phyloP scores from a whole-genome alignment of 2,329 filamentous ascomycete species.

The Claviceps sp. region DNA sequence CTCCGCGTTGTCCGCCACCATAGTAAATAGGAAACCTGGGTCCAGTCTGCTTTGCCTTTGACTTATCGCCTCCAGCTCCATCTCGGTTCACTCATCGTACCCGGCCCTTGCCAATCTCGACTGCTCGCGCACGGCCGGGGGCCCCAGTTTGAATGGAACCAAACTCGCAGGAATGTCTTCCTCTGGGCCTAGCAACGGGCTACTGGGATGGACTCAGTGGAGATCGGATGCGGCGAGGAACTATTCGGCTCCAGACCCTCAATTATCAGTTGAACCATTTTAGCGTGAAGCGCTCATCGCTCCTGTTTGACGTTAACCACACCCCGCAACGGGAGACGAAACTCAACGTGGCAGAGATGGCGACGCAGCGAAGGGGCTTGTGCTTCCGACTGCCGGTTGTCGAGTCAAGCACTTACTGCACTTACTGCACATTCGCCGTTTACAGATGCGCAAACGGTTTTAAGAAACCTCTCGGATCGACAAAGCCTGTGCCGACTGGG shows the following conservation, averaged over 20 bases:
- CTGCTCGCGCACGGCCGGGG: conserved; percentile 3
- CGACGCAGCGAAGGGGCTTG: not conserved
- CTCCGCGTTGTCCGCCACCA: not conserved
- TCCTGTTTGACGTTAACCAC: not conserved
- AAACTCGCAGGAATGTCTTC: conserved; percentile 6
- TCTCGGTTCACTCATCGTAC: not conserved
- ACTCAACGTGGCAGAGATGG: not conserved
- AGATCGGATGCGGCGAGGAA: not conserved
- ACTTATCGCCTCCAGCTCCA: not conserved
- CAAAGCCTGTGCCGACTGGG: not conserved
- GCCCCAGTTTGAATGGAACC: conserved; percentile 2
- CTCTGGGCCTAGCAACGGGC: conserved; percentile 1
- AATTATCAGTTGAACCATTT: not conserved
- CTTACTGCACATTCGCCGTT: too few species aligned
- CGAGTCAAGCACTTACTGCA: too few species aligned
- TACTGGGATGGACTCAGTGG: conserved; percentile 1
- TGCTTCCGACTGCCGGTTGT: too few species aligned
- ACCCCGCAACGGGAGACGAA: not conserved
- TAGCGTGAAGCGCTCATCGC: not conserved
- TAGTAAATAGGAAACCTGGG: not conserved
- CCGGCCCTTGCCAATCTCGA: not conserved
- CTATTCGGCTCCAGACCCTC: conserved; percentile 1
- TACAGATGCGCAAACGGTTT: too few species aligned
- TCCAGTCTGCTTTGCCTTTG: not conserved
- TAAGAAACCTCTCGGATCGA: not conserved